Conservation (phyloP, 257 asterid species). For the Rehmannia glutinosa region DNA sequence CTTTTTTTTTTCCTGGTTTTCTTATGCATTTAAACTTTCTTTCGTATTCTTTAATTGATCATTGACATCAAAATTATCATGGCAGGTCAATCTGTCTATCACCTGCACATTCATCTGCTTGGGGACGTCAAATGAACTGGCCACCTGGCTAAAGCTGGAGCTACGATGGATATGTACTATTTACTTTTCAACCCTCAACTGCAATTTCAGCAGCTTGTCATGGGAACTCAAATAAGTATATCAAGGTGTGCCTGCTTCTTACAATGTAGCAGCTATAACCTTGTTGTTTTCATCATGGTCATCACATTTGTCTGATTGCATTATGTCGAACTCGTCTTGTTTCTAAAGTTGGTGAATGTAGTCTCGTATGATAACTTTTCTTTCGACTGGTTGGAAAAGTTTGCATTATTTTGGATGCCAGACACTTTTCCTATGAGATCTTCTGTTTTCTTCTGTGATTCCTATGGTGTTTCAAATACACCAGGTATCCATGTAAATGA, state of each 20-base stretch:
- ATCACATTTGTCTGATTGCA: neutral
- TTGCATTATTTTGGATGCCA: neutral
- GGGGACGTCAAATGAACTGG: conserved; percentile 99
- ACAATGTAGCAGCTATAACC: neutral
- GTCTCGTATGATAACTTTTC: neutral
- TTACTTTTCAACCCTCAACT: neutral
- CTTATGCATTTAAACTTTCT: neutral
- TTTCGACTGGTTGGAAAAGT: neutral
- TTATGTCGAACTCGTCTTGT: neutral
- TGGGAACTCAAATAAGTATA: conserved; percentile 8
- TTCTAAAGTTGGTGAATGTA: neutral
- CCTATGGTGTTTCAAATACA: no score
- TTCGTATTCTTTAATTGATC: neutral
- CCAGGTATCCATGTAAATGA: no score
- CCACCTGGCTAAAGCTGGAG: conserved; percentile 72
- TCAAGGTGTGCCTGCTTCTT: conserved; percentile 1
- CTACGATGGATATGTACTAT: neutral
- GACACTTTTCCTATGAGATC: no score
- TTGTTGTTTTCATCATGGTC: neutral
- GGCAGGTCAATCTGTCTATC: conserved; percentile 89
- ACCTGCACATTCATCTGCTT: conserved; percentile 79
- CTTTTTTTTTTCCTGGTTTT: neutral
- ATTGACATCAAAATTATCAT: neutral
- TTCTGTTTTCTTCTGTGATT: no score
- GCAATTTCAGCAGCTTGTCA: neutral